Evolutionary conservation across 371 early-diverging fungal species (phyloP), one percentile per base, ranked within the genome.

Genomic region (Nematocida ausubeli): DNA sequence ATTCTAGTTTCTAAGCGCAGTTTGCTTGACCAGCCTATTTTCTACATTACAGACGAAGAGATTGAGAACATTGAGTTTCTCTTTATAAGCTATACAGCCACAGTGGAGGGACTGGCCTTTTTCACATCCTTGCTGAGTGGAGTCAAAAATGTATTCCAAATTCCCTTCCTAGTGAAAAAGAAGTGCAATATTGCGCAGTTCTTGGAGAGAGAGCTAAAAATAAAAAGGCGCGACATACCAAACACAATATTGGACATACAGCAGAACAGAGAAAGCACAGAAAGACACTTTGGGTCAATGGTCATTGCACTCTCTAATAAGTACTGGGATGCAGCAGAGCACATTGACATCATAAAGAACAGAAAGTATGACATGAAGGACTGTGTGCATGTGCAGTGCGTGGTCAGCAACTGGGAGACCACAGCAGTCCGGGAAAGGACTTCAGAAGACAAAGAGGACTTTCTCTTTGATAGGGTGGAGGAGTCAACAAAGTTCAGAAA

Each of bases 371-470:
- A 75, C 16, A 16, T 49, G 2, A 75, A 56, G 54, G 78, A 75
- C 30, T 39, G 37, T 12, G 28, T 51, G 7, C 78, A 75, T 39
- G 42, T 75, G 1, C 78, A 75, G 51, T 75, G 78, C 35, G 78
- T 75, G 22, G 30, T 75, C 5, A 75, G 73, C 2, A 64, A 75
- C 58, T 75, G 78, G 78, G 78, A 75, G 52, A 75, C 52, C 56
- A 34, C 22, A 35, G 16, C 37, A 28, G 30, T 34, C 7, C n/a
- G 67, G 32, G n/a, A 51, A 24, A 44, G 19, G 24, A 28, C 34
- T 9, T 9, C 14, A 14, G 49, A 55, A 37, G 56, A 50, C 7
- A 67, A 66, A 44, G 49, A 51, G 39, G 34, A 47, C 12, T 26
- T 19, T 19, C 14, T 4, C 16, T 73, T 54, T 34, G 54, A 34